Evolutionary conservation across 768 basidiomycete genomes (phyloP).

Genomic region (Mycena rebaudengoi): DNA sequence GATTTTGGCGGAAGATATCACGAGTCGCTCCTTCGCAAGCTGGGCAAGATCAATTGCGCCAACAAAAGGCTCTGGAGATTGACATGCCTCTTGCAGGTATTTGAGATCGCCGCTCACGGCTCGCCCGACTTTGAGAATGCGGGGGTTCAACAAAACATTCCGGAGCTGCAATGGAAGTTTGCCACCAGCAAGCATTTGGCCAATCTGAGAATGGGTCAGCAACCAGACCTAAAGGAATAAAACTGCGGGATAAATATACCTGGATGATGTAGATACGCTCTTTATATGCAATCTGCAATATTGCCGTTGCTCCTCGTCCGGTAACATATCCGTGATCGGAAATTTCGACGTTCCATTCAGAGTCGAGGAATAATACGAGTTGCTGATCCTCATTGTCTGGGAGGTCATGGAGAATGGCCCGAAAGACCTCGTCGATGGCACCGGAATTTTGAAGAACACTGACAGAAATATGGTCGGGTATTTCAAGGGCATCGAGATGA

Average conservation of each 20-base stretch:
- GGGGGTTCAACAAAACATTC: background rate
- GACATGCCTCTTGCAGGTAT: background rate
- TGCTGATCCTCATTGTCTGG: background rate
- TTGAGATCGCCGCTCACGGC: background rate
- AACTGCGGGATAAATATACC: too few species aligned
- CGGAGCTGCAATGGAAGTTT: background rate
- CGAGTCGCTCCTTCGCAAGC: background rate
- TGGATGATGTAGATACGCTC: background rate
- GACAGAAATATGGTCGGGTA: background rate
- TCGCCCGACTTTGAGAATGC: background rate
- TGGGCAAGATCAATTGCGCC: background rate
- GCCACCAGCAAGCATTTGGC: background rate
- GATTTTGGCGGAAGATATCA: background rate
- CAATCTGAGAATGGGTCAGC: background rate
- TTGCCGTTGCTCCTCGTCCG: background rate
- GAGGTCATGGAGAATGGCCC: background rate
- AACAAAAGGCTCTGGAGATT: background rate
- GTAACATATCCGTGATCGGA: background rate
- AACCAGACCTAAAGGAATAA: too few species aligned
- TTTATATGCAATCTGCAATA: background rate
- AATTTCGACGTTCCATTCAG: background rate
- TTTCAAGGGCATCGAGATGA: constrained; percentile 20
- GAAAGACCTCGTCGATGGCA: background rate
- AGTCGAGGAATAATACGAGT: background rate
- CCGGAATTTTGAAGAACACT: background rate